Conservation (phyloP, 306 rosid species). For the Begonia fuchsioides region DNA sequence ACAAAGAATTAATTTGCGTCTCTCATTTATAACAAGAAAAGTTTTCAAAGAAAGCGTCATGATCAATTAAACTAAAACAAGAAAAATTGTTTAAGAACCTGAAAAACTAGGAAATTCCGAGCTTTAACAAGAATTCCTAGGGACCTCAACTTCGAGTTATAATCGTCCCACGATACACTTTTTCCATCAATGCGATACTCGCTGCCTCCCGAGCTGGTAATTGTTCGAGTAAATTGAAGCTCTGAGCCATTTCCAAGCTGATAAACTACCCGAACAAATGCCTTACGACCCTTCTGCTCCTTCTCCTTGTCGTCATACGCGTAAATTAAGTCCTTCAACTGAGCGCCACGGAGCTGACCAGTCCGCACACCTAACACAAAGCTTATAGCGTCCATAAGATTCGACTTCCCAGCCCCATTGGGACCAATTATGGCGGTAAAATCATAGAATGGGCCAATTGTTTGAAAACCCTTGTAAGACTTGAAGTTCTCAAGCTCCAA, state of each 20-base stretch:
- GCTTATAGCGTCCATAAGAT: constrained; percentile 98
- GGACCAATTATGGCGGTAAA: constrained; percentile 97
- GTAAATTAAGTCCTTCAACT: constrained; percentile 81
- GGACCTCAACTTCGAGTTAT: constrained; percentile 52
- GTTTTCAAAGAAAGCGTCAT: too few relatives aligned
- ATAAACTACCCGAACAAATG: constrained; percentile 73
- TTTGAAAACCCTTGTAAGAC: constrained; percentile 80
- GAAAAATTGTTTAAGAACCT: constrained; percentile 28
- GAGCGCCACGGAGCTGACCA: constrained; percentile 96
- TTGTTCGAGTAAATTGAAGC: constrained; percentile 66
- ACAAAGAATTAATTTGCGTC: too few relatives aligned
- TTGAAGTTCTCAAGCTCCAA: constrained; percentile 89
- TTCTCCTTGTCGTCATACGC: constrained; percentile 85
- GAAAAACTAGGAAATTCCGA: constrained; percentile 92
- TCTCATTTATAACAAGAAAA: too few relatives aligned
- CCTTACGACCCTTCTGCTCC: constrained; percentile 77
- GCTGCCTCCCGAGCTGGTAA: constrained; percentile 67
- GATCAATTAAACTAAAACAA: too few relatives aligned
- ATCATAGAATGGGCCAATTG: constrained; percentile 82
- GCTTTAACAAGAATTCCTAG: constrained; percentile 98
- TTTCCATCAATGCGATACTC: constrained; percentile 74
- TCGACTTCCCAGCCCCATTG: constrained; percentile 92
- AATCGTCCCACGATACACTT: constrained; percentile 56
- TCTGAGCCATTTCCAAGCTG: constrained; percentile 54
- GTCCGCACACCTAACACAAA: constrained; percentile 94